Percentiles rank a stretch among this genome's conserved stretches.
Evolutionary conservation across 2,329 filamentous ascomycete species (phyloP).

Genomic region (Aspergillus viridinutans): DNA sequence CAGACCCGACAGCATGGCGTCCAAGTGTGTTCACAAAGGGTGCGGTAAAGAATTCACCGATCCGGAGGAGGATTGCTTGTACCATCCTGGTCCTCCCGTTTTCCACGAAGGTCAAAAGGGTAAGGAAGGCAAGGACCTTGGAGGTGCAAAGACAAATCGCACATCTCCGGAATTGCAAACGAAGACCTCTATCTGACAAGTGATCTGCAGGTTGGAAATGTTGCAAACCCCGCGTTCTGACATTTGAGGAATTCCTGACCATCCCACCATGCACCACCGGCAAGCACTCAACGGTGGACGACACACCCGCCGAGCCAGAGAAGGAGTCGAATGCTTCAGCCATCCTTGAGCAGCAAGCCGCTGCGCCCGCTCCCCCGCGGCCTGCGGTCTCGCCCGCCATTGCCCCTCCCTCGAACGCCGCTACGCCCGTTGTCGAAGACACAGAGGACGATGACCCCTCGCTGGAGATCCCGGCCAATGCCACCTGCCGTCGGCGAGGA

Average conservation of each 20-base stretch:
- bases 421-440: slow-evolving; percentile 51
- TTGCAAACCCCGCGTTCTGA: slow-evolving; percentile 93
- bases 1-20: slow-evolving; percentile 26
- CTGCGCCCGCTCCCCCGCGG: slow-evolving; percentile 12
- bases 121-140: slow-evolving; percentile 45
- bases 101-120: slow-evolving; percentile 99
- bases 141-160: slow-evolving; percentile 11
- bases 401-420: slow-evolving; percentile 26
- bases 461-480: slow-evolving; percentile 67
- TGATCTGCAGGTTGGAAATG: slow-evolving; percentile 81
- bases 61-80: slow-evolving; percentile 75
- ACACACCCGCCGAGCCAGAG: slow-evolving; percentile 51
- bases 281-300: slow-evolving; percentile 85
- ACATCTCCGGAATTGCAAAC: too few relatives aligned
- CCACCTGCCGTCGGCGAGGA: slow-evolving; percentile 70
- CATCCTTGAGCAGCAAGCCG: slow-evolving; percentile 16
- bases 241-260: slow-evolving; percentile 94
- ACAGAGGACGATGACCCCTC: slow-evolving; percentile 82
- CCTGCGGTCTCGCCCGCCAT: slow-evolving; percentile 27
- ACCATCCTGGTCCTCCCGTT: slow-evolving; percentile 88
- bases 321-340: slow-evolving; percentile 27
- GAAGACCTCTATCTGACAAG: slow-evolving; percentile 5
- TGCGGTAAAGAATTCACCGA: slow-evolving; percentile 87
- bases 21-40: slow-evolving; percentile 92
- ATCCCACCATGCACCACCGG: slow-evolving; percentile 92